Evolutionary conservation across 2,329 filamentous ascomycete species (phyloP), one percentile per base, ranked within the genome.

Genomic region (Esteya vermicola): DNA sequence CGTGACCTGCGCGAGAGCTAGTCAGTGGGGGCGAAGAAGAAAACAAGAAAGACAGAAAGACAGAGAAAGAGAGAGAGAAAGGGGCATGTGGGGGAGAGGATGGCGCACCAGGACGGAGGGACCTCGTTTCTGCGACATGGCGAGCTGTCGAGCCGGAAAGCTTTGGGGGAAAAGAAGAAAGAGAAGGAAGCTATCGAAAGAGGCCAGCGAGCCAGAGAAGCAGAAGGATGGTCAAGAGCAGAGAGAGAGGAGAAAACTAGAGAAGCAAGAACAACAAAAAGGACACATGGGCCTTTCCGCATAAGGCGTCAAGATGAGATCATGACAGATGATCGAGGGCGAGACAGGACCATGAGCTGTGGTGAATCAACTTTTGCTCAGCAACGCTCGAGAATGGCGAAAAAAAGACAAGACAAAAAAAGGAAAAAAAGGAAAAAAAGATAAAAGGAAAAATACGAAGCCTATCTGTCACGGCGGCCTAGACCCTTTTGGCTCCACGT

Each of bases 31-130:
- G 25, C 9, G 12, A 19, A 30, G 14, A 14, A 9, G 4, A 6
- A n/a, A n/a, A 28, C 20, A 18, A 2, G 3, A 10, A 4, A 14
- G 18, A n/a, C 9, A 36, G 19, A 14, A 16, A 16, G 21, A 18
- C 18, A 18, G 19, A 13, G 20, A 7, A 23, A 23, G 4, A 18
- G 18, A 21, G 7, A 18, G 5, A 8, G n/a, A 16, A 20, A 19
- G 18, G 13, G n/a, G n/a, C n/a, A n/a, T n/a, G n/a, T n/a, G n/a
- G n/a, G n/a, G n/a, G n/a, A n/a, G n/a, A n/a, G n/a, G n/a, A n/a
- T 9, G 12, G 40, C 62, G 40, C 63, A 78, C 75, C 56, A 78
- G 60, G 44, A 77, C 72, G 39, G 74, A 75, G n/a, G 71, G 71
- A 14, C 70, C 65, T 52, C 72, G 64, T 54, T 75, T 77, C 21